Conservation (phyloP, 208 protist genomes). For the Leishmania major region DNA sequence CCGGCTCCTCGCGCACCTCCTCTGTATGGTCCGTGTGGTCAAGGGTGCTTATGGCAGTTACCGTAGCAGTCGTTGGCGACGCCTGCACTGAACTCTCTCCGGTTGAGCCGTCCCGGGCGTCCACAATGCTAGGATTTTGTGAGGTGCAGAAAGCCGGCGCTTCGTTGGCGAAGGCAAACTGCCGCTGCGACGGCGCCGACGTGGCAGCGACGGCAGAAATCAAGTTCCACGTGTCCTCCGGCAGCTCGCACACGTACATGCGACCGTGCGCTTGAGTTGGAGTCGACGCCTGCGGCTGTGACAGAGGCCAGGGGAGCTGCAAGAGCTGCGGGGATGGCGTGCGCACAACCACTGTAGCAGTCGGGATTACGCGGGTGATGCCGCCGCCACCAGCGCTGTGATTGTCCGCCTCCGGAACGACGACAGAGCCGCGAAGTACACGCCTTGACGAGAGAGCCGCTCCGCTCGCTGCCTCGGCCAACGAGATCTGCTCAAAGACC, state of each 20-base stretch:
- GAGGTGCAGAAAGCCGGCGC: constrained; percentile 16
- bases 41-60: too few species aligned
- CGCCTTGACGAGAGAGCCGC: not conserved
- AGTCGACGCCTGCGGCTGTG: not conserved
- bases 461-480: not conserved
- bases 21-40: not conserved
- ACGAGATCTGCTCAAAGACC: constrained; percentile 27
- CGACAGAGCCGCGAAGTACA: not conserved
- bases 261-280: constrained; percentile 1
- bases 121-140: constrained; percentile 10
- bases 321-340: not conserved
- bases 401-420: not conserved
- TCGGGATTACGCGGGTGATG: not conserved
- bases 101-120: not conserved
- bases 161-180: constrained; percentile 23
- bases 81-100: not conserved
- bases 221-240: constrained; percentile 23
- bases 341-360: not conserved
- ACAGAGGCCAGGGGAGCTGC: not conserved
- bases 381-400: not conserved
- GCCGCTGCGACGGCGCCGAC: constrained; percentile 18
- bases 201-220: constrained; percentile 14
- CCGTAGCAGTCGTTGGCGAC: not conserved
- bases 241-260: constrained; percentile 26
- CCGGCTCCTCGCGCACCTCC: not conserved